Evolutionary conservation across 495 filamentous ascomycete species (phyloP), one percentile per base, ranked within the genome.

Genomic region (Pseudevernia furfuracea): DNA sequence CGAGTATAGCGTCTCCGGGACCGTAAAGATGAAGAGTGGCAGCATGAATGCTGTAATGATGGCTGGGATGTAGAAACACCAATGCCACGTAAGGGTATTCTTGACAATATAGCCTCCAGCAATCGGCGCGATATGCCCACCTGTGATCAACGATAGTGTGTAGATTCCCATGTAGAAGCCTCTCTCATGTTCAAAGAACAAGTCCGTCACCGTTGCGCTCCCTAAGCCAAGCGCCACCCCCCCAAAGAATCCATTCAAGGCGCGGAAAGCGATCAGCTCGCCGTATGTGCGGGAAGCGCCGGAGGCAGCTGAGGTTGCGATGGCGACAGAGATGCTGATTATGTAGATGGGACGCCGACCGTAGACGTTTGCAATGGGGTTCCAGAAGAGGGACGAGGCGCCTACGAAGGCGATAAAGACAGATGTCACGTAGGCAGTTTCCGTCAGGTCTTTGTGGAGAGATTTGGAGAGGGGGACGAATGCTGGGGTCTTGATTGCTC

Each of bases 131-230:
- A 74, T 58, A 44, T 74, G 69, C 38, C 69, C 60, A 12, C 69
- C 71, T 53, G 65, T 71, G 38, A 71, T 74, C 49, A 73, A 44
- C 10, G 56, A 65, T 25, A 73, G 59, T 21, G 71, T 68, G 48
- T 72, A 73, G 11, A 73, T 67, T 12, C 71, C 71, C 58, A 72
- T 69, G 25, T 62, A 69, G 30, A 67, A 63, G 23, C 77, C 77
- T 17, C 76, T 67, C 65, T 80, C 74, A 56, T 79, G 76, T 32
- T 76, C 66, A 53, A 77, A 79, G 63, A 74, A 80, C 52, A 80
- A 57, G 58, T 80, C 77, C 52, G 74, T 73, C 37, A 77, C 75
- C 15, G 73, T 74, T 39, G 74, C 75, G 25, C 71, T 73, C 3
- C 76, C 77, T 17, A 76, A 58, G 8, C 72, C 76, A 58, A 74